phyloP scores from a whole-genome alignment of 1,284 basidiomycete species.

The Apiotrichum laibachii region DNA sequence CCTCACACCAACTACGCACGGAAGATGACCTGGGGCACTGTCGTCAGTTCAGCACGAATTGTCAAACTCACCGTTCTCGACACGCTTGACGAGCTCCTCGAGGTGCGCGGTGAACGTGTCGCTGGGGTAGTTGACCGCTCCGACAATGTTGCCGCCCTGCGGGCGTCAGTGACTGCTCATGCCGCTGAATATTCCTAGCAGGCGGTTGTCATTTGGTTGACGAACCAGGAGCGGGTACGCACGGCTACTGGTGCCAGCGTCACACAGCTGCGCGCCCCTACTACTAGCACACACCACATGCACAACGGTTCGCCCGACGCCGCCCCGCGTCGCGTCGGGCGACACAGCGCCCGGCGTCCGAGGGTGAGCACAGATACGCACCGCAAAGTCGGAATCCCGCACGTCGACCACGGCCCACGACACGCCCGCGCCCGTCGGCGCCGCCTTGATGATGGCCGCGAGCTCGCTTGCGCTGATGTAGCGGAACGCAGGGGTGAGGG shows the following conservation, averaged over 20 bases:
- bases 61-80: constrained; percentile 34
- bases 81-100: constrained; percentile 37
- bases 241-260: too few relatives aligned
- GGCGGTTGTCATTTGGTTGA: too few relatives aligned
- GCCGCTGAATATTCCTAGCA: too few relatives aligned
- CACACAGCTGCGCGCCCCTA: too few relatives aligned
- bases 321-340: too few relatives aligned
- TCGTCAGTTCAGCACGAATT: constrained; percentile 4
- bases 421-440: constrained; percentile 27
- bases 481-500: constrained; percentile 39
- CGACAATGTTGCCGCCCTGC: constrained; percentile 51
- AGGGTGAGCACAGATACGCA: constrained; percentile 20
- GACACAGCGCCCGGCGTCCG: too few relatives aligned
- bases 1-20: constrained; percentile 29
- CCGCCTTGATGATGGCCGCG: constrained; percentile 44
- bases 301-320: too few relatives aligned
- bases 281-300: too few relatives aligned
- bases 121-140: constrained; percentile 45
- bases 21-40: constrained; percentile 49
- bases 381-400: constrained; percentile 48
- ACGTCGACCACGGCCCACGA: constrained; percentile 49
- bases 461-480: constrained; percentile 48
- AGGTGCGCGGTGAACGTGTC: constrained; percentile 40
- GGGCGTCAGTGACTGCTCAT: constrained; percentile 2
- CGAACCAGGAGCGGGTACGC: too few relatives aligned